Evolutionary conservation across 1,284 basidiomycete species (phyloP).

Genomic region (Mycosarcoma maydis): DNA sequence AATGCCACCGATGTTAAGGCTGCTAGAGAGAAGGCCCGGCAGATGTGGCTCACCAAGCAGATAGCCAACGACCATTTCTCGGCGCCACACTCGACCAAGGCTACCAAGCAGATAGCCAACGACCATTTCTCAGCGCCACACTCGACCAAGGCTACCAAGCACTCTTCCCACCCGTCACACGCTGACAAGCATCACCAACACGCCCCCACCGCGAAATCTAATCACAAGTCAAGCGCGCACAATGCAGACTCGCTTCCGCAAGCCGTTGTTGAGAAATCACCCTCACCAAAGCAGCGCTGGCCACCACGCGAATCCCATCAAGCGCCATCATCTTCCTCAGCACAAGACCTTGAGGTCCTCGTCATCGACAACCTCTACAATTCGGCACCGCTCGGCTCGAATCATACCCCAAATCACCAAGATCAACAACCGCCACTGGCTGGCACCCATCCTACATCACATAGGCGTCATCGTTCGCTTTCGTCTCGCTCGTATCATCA

Average conservation of each 20-base stretch:
- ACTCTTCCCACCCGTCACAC: conserved; percentile 1
- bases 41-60: conserved; percentile 17
- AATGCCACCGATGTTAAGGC: conserved; percentile 37
- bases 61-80: not conserved
- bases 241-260: not conserved
- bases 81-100: too few species aligned
- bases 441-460: conserved; percentile 2
- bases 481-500: conserved; percentile 35
- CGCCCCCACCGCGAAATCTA: not conserved
- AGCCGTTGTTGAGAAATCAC: not conserved
- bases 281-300: not conserved
- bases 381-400: conserved; percentile 6
- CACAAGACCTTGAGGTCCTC: conserved; percentile 3
- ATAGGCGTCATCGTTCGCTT: conserved; percentile 29
- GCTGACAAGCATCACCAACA: conserved; percentile 1
- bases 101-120: conserved; percentile 2
- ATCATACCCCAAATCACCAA: conserved; percentile 11
- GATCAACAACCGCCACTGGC: conserved; percentile 5
- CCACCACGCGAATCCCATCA: not conserved
- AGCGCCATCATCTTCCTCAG: not conserved
- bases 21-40: conserved; percentile 30
- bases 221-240: not conserved
- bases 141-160: conserved; percentile 2
- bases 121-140: too few species aligned
- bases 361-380: conserved; percentile 4